Conservation (phyloP, 2,329 filamentous ascomycete species). For the Scorias spongiosa region DNA sequence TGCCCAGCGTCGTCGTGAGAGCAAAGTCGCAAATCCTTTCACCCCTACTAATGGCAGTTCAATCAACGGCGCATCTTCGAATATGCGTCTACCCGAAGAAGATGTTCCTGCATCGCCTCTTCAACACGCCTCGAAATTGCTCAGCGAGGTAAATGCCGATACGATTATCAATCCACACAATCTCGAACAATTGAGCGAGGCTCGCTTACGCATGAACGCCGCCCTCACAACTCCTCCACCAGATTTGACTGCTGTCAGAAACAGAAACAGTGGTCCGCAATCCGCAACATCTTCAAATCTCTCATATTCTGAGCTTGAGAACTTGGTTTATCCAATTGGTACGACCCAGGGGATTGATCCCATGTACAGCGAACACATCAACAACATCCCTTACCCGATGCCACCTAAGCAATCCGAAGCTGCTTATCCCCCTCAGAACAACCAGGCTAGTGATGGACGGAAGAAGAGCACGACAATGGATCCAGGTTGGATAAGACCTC, state of each 20-base stretch:
- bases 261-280: conserved; percentile 25
- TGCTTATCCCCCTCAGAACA: conserved; percentile 26
- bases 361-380: conserved; percentile 84
- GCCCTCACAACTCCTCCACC: conserved; percentile 42
- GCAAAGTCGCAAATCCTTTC: conserved; percentile 31
- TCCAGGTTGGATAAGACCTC: conserved; percentile 50
- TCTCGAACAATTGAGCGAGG: conserved; percentile 49
- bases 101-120: conserved; percentile 52
- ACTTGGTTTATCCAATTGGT: conserved; percentile 79
- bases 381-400: conserved; percentile 79
- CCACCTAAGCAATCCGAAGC: conserved; percentile 47
- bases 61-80: conserved; percentile 20
- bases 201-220: conserved; percentile 38
- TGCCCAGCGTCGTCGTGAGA: conserved; percentile 47
- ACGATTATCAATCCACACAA: conserved; percentile 48
- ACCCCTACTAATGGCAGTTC: conserved; percentile 18
- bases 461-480: conserved; percentile 48
- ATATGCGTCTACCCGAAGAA: conserved; percentile 28
- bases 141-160: conserved; percentile 51
- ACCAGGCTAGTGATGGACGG: conserved; percentile 32
- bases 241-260: conserved; percentile 32
- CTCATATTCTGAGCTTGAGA: conserved; percentile 45
- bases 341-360: conserved; percentile 86
- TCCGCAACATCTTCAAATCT: conserved; percentile 36
- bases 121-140: conserved; percentile 50